Base-by-base conservation (phyloP, 1,284 basidiomycete genomes). In the Malassezia sympodialis region DNA sequence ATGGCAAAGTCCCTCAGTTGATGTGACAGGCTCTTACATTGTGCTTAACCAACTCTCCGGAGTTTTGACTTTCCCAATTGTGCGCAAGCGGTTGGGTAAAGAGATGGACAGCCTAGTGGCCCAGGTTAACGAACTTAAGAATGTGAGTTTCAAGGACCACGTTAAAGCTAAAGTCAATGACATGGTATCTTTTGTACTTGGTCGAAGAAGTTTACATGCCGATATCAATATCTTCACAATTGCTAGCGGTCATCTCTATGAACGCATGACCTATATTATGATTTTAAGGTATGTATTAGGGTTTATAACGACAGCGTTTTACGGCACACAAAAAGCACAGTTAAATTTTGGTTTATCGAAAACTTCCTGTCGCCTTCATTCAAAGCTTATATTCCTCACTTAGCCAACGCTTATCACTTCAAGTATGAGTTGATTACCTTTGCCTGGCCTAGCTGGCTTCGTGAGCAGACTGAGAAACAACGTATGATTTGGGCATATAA, bases 301-400 rank as follows among this genome's bases (percentile, higher is more conserved):
- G 24, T 4, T n/a, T 4, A 4, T 17, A 26, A 43, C 42, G 5
- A 3, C 26, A 49, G 46, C 3, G 94, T 98, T 23, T 80, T 98
- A 65, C 83, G 84, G 52, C 91, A 98, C 72, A 98, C 93, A 3
- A 82, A 90, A 30, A 86, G 84, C 67, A 85, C 82, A 23, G 90
- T 96, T 76, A 98, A 98, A 75, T 98, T 98, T 77, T 98, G 93
- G 93, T 96, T 98, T 76, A 96, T 98, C 64, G 88, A 96, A 72
- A 98, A 98, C 77, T 98, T 96, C 81, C 80, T 98, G 21, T 96
- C 93, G 0, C 93, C 93, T 0, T 89, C 90, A 0, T 98, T 98
- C 82, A 79, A 96, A 57, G 88, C 89, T 80, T 94, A 96, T 76
- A 87, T 96, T 51, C 93, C 93, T 0, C 86, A 90, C 67, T 82